phyloP scores from a whole-genome alignment of 169 alveolate genomes.

The Plasmodium gaboni region DNA sequence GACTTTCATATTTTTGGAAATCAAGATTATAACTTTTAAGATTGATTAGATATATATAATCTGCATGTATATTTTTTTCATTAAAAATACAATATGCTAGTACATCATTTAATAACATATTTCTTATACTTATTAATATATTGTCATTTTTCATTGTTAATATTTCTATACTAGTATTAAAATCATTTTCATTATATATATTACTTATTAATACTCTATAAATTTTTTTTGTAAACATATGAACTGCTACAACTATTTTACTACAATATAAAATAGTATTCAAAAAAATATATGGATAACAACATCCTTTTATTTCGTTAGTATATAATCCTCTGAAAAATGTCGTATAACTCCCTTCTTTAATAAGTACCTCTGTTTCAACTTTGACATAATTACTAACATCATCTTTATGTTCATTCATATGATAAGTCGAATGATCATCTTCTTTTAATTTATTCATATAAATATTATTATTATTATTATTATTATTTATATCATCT shows the following conservation, averaged over 20 bases:
- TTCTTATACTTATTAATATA: constrained; percentile 43
- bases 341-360: constrained; percentile 32
- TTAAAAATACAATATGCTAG: constrained; percentile 55
- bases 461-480: neutral
- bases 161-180: constrained; percentile 53
- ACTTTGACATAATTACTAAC: constrained; percentile 30
- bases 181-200: constrained; percentile 34
- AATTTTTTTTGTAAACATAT: constrained; percentile 67
- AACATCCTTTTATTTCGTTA: constrained; percentile 60
- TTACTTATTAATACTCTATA: constrained; percentile 14
- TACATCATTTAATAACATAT: constrained; percentile 65
- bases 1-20: constrained; percentile 25
- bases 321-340: constrained; percentile 70
- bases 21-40: constrained; percentile 45
- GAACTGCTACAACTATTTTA: constrained; percentile 54
- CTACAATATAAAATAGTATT: constrained; percentile 68
- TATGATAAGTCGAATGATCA: neutral
- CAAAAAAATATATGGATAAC: constrained; percentile 64
- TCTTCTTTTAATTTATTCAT: neutral
- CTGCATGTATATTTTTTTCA: constrained; percentile 41
- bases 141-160: constrained; percentile 45
- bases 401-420: constrained; percentile 9
- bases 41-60: constrained; percentile 47
- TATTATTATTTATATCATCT: neutral
- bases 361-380: constrained; percentile 23